Percentiles rank a stretch among this genome's conserved stretches.
Conservation (phyloP, 148 eudicot genomes). For the Vaccinium macrocarpon region DNA sequence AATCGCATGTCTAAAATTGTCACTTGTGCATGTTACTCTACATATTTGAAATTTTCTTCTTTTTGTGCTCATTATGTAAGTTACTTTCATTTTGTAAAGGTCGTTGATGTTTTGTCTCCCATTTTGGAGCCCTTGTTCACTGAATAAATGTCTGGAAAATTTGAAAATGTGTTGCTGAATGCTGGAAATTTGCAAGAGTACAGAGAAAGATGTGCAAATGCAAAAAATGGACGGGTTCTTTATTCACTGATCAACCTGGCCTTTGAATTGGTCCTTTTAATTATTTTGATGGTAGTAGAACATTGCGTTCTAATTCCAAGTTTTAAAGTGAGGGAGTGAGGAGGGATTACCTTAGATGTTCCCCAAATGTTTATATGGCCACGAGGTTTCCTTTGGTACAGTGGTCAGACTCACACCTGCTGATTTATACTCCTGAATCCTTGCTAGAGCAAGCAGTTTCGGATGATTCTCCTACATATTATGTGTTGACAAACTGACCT, state of each 20-base stretch:
- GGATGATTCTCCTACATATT: background rate
- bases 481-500: background rate
- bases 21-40: background rate
- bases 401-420: background rate
- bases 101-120: background rate
- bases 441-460: background rate
- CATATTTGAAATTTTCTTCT: background rate
- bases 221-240: background rate
- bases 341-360: background rate
- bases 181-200: background rate
- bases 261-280: background rate
- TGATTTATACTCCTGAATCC: background rate
- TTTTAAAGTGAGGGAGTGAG: background rate
- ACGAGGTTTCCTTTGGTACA: background rate
- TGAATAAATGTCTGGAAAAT: background rate
- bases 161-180: background rate
- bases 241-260: background rate
- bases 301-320: background rate
- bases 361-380: background rate
- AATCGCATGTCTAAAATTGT: background rate
- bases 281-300: background rate
- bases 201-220: background rate
- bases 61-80: background rate
- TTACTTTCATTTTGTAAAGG: background rate
- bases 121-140: conserved; percentile 8